Conservation (phyloP, 2,329 filamentous ascomycete species). For the Periconia macrospinosa region DNA sequence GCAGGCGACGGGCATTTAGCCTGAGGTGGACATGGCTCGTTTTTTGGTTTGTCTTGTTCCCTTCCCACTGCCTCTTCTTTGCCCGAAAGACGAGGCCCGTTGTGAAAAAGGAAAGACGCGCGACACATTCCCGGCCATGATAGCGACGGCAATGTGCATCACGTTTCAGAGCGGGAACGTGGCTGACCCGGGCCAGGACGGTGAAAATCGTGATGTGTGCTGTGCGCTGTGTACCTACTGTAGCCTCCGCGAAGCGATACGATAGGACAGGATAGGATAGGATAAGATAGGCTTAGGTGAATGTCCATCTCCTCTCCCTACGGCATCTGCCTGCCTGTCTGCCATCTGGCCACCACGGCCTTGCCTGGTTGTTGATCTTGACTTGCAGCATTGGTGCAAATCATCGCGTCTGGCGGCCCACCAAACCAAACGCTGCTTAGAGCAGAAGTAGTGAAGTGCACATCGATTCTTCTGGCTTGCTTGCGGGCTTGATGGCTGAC, state of each 20-base stretch:
- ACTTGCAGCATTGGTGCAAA: slow-evolving; percentile 37
- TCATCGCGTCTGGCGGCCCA: slow-evolving; percentile 38
- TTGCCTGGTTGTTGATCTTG: slow-evolving; percentile 18
- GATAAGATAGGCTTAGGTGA: too few species aligned
- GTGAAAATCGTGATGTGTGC: not conserved
- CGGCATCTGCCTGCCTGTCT: too few species aligned
- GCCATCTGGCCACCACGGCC: not conserved
- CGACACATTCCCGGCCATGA: not conserved
- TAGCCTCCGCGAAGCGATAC: too few species aligned
- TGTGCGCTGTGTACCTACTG: slow-evolving; percentile 5
- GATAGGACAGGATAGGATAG: too few species aligned
- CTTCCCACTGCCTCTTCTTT: slow-evolving; percentile 12
- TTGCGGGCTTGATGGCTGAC: not conserved
- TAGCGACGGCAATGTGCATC: slow-evolving; percentile 27
- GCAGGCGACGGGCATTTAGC: slow-evolving; percentile 36
- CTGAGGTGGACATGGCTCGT: slow-evolving; percentile 31
- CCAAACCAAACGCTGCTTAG: slow-evolving; percentile 17
- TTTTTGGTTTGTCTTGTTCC: slow-evolving; percentile 14
- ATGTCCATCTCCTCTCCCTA: too few species aligned
- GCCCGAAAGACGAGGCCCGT: slow-evolving; percentile 33
- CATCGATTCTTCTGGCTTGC: slow-evolving; percentile 7
- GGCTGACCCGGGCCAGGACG: slow-evolving; percentile 18
- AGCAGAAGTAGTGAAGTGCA: not conserved
- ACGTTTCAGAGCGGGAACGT: slow-evolving; percentile 32
- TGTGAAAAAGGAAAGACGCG: slow-evolving; percentile 24